Conservation (phyloP, 1,284 basidiomycete species). For the Sanghuangporus baumii region DNA sequence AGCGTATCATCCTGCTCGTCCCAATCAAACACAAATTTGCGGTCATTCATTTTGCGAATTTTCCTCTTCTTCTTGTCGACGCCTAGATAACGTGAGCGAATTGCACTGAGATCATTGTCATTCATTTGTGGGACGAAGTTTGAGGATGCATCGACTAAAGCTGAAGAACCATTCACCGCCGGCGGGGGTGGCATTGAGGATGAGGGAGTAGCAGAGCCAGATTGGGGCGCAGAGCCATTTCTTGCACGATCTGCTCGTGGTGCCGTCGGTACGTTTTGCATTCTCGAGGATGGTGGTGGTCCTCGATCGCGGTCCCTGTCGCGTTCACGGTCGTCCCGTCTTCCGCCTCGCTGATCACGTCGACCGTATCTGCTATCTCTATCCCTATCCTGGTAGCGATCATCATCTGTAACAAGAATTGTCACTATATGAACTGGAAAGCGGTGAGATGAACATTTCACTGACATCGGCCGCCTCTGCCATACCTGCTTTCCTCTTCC, state of each 20-base stretch:
- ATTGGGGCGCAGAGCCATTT: constrained; percentile 25
- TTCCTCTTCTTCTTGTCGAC: constrained; percentile 90
- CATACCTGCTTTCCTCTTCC: constrained; percentile 32
- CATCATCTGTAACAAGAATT: constrained; percentile 46
- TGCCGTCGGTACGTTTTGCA: constrained; percentile 73
- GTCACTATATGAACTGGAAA: constrained; percentile 17
- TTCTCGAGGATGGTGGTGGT: constrained; percentile 37
- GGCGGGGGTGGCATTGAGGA: constrained; percentile 44
- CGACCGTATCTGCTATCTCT: constrained; percentile 28
- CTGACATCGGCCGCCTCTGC: constrained; percentile 42
- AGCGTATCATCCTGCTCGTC: constrained; percentile 91
- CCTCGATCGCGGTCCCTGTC: constrained; percentile 21
- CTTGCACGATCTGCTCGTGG: constrained; percentile 70
- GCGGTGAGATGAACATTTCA: constrained; percentile 24
- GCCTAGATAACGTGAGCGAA: constrained; percentile 87
- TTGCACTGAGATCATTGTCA: constrained; percentile 66
- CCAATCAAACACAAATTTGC: constrained; percentile 99
- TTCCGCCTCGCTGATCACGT: constrained; percentile 24
- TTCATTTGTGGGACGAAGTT: constrained; percentile 68
- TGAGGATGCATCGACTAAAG: constrained; percentile 33
- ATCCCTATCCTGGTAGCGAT: constrained; percentile 31
- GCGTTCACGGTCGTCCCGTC: constrained; percentile 28
- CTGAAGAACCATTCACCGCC: constrained; percentile 22
- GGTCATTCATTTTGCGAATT: constrained; percentile 89
- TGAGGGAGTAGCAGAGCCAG: constrained; percentile 27